phyloP scores from a whole-genome alignment of 495 filamentous ascomycete species.

The Trichocladium uniseriatum region DNA sequence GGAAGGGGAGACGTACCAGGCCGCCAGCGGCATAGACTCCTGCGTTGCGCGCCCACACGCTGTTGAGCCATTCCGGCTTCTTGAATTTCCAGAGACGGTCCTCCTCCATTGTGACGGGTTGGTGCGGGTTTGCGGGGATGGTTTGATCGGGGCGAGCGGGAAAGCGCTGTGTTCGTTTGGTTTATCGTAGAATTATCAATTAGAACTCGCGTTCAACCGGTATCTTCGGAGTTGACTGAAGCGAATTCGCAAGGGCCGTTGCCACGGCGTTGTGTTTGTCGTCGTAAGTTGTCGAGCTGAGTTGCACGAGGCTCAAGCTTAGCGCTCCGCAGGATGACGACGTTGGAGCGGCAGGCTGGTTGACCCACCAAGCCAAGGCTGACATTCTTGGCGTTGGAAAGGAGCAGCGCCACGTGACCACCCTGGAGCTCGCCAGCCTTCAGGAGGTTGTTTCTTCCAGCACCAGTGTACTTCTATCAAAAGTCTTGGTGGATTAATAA shows the following conservation, averaged over 20 bases:
- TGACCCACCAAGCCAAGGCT: slow-evolving; percentile 7
- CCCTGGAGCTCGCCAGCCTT: background rate
- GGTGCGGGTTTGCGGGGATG: background rate
- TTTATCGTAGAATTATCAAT: background rate
- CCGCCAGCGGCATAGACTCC: slow-evolving; percentile 84
- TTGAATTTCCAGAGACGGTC: slow-evolving; percentile 69
- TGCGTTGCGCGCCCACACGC: slow-evolving; percentile 64
- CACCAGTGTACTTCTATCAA: too few relatives aligned
- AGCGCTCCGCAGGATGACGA: slow-evolving; percentile 3
- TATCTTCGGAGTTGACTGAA: too few relatives aligned
- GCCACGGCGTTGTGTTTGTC: background rate
- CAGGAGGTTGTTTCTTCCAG: too few relatives aligned
- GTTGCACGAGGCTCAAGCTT: background rate
- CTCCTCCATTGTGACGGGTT: slow-evolving; percentile 39
- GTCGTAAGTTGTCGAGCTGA: background rate
- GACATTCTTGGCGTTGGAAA: background rate
- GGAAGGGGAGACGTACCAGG: slow-evolving; percentile 49
- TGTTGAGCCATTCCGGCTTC: slow-evolving; percentile 85
- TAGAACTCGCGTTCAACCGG: too few relatives aligned
- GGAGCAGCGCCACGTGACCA: slow-evolving; percentile 4
- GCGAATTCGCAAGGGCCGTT: background rate
- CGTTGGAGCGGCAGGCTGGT: slow-evolving; percentile 7
- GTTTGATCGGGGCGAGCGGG: background rate
- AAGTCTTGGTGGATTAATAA: background rate
- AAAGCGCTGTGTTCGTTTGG: too few relatives aligned